phyloP scores from a whole-genome alignment of 2,329 filamentous ascomycete genomes.

The Hyphodiscus sp. region DNA sequence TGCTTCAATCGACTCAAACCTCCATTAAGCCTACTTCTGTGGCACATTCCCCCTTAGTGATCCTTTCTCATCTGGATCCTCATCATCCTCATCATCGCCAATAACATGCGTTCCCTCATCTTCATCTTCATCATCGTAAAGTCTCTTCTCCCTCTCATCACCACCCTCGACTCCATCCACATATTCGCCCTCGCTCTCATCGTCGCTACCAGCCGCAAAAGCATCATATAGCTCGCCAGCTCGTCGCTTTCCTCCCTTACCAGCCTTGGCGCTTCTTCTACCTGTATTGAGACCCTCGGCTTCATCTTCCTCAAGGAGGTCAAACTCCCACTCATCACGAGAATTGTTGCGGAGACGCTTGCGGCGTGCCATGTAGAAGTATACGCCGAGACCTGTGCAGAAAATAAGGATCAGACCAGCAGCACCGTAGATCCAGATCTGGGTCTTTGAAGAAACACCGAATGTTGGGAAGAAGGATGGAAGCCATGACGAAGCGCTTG shows the following conservation, averaged over 20 bases:
- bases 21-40: slow-evolving; percentile 11
- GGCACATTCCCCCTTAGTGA: slow-evolving; percentile 9
- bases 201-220: slow-evolving; percentile 85
- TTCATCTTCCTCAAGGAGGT: slow-evolving; percentile 82
- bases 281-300: slow-evolving; percentile 45
- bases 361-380: slow-evolving; percentile 73
- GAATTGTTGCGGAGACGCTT: slow-evolving; percentile 68
- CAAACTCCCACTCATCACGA: slow-evolving; percentile 87
- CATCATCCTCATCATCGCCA: slow-evolving; percentile 40
- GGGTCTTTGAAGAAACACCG: slow-evolving; percentile 77
- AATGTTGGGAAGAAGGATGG: slow-evolving; percentile 88
- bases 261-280: slow-evolving; percentile 33
- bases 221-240: slow-evolving; percentile 95
- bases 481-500: slow-evolving; percentile 46
- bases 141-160: slow-evolving; percentile 27
- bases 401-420: slow-evolving; percentile 80
- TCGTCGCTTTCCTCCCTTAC: slow-evolving; percentile 45
- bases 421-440: slow-evolving; percentile 89
- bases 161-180: slow-evolving; percentile 37
- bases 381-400: slow-evolving; percentile 72
- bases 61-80: slow-evolving; percentile 19
- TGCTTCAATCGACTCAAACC: neutral
- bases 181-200: slow-evolving; percentile 49
- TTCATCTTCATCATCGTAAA: slow-evolving; percentile 28
- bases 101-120: slow-evolving; percentile 43